Base-by-base conservation (phyloP, 140 eudicot genomes). In the Bidens hawaiensis region DNA sequence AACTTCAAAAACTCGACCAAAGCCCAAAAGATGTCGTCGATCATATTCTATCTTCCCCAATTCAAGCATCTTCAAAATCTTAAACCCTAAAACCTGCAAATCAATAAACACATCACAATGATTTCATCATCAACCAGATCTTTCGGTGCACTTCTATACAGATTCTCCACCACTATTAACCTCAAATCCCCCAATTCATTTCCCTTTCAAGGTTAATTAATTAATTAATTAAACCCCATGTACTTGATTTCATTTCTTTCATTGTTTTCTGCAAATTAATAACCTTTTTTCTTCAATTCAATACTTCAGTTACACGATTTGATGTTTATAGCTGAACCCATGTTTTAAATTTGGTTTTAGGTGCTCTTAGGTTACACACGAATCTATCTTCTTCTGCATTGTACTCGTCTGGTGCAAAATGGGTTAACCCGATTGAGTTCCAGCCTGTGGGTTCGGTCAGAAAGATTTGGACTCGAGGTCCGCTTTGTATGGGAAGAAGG, bases 401-500 rank as follows among this genome's bases (percentile, higher is more conserved):
- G 31, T 64, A 72, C 41, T 78, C 87, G 8, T 82, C 71, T 58
- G 71, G 69, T 67, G 62, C 70, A 24, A 68, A 55, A 15, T 55
- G n/a, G n/a, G n/a, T n/a, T n/a, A n/a, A n/a, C n/a, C n/a, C 82
- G 41, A 17, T 19, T 64, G 82, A 75, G 70, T 46, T 71, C 46
- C 74, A 63, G 60, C 26, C 62, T 62, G 65, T 58, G 65, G 53
- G 47, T 64, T 61, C 73, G 6, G 79, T 69, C 24, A 78, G 95
- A 71, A 88, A 50, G 62, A 72, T 88, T 68, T 83, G 89, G 80
- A 93, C 95, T 64, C 81, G 38, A 28, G 60, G 84, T 26, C 87
- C 95, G 50, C 84, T 93, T 9, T 93, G 78, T 79, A 93, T 93
- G 99, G 99, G 99, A 38, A 76, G 96, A 64, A 73, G 99, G 27